These are phyloP conservation scores for Dioscorea zingiberensis DNA, from an alignment of 106 monocot species.

Conservation along the genomic window DNA sequence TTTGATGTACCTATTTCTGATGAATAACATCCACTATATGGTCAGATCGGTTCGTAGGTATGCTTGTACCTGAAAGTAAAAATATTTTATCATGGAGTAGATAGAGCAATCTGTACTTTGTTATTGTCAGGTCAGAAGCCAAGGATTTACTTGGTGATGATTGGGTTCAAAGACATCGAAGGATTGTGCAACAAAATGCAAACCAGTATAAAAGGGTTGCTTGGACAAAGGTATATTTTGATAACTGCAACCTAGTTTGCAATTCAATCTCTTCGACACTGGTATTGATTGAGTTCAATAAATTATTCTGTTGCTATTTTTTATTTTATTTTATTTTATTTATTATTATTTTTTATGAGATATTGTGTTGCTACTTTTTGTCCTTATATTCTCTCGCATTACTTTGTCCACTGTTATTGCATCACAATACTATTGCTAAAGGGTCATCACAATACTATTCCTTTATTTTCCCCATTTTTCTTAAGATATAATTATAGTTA, in stretches of 20 bases:
- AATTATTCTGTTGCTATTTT: neutral
- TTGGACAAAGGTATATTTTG: constrained; percentile 55
- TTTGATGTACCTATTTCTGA: constrained; percentile 59
- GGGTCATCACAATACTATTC: too few relatives aligned
- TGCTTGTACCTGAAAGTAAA: neutral
- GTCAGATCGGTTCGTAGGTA: constrained; percentile 82
- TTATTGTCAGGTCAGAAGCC: constrained; percentile 63
- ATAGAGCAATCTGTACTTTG: neutral
- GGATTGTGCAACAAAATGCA: constrained; percentile 81
- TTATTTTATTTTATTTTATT: neutral
- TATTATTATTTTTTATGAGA: too few relatives aligned
- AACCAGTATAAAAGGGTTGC: constrained; percentile 71
- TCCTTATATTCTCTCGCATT: too few relatives aligned
- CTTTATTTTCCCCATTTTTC: too few relatives aligned
- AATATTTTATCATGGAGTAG: neutral
- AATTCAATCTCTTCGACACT: neutral
- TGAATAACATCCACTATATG: constrained; percentile 85
- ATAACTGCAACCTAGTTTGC: neutral
- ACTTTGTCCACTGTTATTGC: too few relatives aligned
- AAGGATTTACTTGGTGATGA: constrained; percentile 81
- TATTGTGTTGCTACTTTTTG: too few relatives aligned
- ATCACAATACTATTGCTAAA: too few relatives aligned
- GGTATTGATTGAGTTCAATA: neutral
- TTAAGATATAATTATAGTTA: too few relatives aligned
- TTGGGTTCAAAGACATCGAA: constrained; percentile 83